Percentiles rank a stretch among this genome's conserved stretches.
These are phyloP conservation scores for Puccinia brachypodii DNA, from an alignment of 1,284 basidiomycete genomes.

Conservation along the genomic window DNA sequence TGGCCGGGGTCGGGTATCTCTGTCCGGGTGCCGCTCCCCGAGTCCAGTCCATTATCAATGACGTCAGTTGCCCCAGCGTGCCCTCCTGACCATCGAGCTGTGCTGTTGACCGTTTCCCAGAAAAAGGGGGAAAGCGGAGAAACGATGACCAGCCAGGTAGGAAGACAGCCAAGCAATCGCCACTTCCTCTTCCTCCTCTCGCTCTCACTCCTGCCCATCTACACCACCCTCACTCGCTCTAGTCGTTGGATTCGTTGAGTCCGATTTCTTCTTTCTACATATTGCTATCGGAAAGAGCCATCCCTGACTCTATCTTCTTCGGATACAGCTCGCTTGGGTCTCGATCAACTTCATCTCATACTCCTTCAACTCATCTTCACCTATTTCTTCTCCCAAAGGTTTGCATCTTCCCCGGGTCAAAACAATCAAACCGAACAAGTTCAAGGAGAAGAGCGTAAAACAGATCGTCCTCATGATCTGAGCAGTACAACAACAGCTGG, in stretches of 20 bases:
- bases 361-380: slow-evolving; percentile 25
- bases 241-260: slow-evolving; percentile 19
- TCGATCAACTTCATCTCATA: slow-evolving; percentile 29
- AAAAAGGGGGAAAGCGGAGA: background rate
- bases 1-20: too few relatives aligned
- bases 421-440: background rate
- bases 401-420: background rate
- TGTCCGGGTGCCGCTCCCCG: too few relatives aligned
- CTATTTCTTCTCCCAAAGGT: slow-evolving; percentile 1
- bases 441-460: background rate
- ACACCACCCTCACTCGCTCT: background rate
- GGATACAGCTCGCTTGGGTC: slow-evolving; percentile 11
- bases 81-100: too few relatives aligned
- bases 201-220: slow-evolving; percentile 3
- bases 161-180: background rate
- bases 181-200: background rate
- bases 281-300: background rate
- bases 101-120: background rate
- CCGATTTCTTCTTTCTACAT: background rate
- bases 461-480: background rate
- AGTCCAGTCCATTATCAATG: too few relatives aligned
- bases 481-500: background rate
- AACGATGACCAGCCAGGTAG: background rate
- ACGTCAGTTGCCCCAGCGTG: too few relatives aligned
- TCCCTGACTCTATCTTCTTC: background rate